Percentiles rank a stretch among this genome's conserved stretches.
These are phyloP conservation scores for Cephalotrichum gorgonifer DNA, from an alignment of 2,329 filamentous ascomycete species.

Conservation along the genomic window DNA sequence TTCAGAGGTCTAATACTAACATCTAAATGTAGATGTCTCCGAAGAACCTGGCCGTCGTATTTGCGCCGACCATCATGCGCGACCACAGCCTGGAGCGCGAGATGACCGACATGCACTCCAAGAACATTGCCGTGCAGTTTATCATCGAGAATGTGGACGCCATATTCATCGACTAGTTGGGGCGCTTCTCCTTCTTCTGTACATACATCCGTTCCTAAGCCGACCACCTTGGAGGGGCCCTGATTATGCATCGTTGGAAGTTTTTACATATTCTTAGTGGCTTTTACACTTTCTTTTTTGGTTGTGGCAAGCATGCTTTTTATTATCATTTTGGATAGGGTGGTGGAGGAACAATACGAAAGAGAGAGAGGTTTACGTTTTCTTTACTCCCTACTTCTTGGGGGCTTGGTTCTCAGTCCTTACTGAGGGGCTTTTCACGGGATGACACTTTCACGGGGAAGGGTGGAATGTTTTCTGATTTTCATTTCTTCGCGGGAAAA, in stretches of 20 bases:
- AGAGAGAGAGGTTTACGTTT: too few relatives aligned
- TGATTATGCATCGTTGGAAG: neutral
- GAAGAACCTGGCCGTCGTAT: conserved; percentile 92
- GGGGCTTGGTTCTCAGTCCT: neutral
- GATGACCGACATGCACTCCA: conserved; percentile 90
- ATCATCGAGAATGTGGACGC: conserved; percentile 80
- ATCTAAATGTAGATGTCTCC: conserved; percentile 65
- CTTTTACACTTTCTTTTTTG: neutral
- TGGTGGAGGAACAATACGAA: neutral
- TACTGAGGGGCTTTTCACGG: neutral
- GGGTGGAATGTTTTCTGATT: neutral
- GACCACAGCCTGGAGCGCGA: conserved; percentile 83
- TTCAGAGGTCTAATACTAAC: neutral
- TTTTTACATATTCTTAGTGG: neutral
- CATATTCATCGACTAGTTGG: conserved; percentile 52
- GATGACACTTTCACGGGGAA: neutral
- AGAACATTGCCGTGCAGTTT: conserved; percentile 87
- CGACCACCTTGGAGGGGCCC: neutral
- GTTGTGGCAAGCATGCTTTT: neutral
- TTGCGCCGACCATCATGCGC: conserved; percentile 95
- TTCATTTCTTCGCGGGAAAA: neutral
- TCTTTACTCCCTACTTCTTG: too few relatives aligned
- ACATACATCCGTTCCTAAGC: neutral
- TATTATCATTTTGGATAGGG: neutral
- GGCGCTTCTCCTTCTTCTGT: neutral